phyloP scores from a whole-genome alignment of 2,329 filamentous ascomycete species.

The Zymoseptoria ardabiliae region DNA sequence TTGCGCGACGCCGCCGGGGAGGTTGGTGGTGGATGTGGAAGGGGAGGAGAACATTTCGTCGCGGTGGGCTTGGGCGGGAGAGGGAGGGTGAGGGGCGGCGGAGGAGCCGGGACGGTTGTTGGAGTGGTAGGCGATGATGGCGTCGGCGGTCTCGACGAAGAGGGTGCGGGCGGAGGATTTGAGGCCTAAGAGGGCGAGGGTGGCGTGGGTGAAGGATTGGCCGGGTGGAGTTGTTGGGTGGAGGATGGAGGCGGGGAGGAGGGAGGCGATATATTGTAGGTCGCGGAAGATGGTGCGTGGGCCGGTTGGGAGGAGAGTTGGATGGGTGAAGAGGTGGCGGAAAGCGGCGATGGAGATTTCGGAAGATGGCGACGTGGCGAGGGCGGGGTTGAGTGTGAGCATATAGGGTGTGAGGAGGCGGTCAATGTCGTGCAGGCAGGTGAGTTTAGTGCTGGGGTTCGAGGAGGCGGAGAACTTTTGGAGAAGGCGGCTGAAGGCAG shows the following conservation, averaged over 20 bases:
- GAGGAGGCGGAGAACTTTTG: slow-evolving; percentile 83
- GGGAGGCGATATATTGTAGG: slow-evolving; percentile 51
- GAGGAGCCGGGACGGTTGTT: slow-evolving; percentile 46
- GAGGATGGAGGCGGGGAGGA: slow-evolving; percentile 50
- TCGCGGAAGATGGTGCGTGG: slow-evolving; percentile 39
- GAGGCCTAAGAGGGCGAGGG: slow-evolving; percentile 75
- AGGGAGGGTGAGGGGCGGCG: slow-evolving; percentile 9
- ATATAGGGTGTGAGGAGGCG: slow-evolving; percentile 45
- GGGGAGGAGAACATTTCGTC: slow-evolving; percentile 27
- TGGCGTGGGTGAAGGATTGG: slow-evolving; percentile 86
- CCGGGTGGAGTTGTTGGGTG: slow-evolving; percentile 50
- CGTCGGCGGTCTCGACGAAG: slow-evolving; percentile 69
- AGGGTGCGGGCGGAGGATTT: slow-evolving; percentile 82
- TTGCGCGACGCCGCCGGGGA: slow-evolving; percentile 43
- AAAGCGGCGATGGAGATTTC: slow-evolving; percentile 12
- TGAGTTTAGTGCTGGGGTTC: slow-evolving; percentile 79
- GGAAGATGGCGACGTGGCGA: slow-evolving; percentile 1
- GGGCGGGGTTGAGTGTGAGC: slow-evolving; percentile 5
- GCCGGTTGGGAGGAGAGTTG: slow-evolving; percentile 36
- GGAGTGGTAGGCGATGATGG: slow-evolving; percentile 62
- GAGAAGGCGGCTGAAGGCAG: slow-evolving; percentile 71
- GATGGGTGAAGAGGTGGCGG: slow-evolving; percentile 36
- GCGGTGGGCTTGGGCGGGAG: slow-evolving; percentile 28
- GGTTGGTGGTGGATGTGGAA: slow-evolving; percentile 14
- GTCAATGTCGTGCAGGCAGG: slow-evolving; percentile 74